Evolutionary conservation across 352 stramenopile species (phyloP), one percentile per base, ranked within the genome.

Genomic region (Phytophthora litchii): DNA sequence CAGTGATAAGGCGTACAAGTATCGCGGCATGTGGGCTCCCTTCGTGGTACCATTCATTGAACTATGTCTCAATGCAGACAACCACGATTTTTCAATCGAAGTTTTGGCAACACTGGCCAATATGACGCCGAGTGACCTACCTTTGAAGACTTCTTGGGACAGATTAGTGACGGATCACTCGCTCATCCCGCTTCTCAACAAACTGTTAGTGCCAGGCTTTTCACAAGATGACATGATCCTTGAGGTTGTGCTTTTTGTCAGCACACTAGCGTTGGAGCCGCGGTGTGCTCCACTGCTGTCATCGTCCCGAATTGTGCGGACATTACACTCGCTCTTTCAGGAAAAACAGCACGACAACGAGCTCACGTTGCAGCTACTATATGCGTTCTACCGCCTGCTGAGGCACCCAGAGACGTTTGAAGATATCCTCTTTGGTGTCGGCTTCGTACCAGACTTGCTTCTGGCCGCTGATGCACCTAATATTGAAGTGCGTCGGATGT

Each of bases 81-180:
- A 92, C 54, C 89, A 98, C 62, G 95, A 98, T 56, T 86, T 98
- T 13, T 78, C 97, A 3, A 86, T 98, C 16, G 96, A 99, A 70
- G 88, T 96, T 7, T 40, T 99, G 5, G 95, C 94, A 17, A 97
- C 88, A 9, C 65, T 98, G 19, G 86, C 78, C 13, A 98, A 98
- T 54, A 64, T 99, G 47, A 99, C 95, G 13, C 76, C 78, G 0
- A 82, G 78, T 43, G 96, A 99, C 70, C 55, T 98, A 29, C 87
- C 93, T 0, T 54, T 69, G 8, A 96, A 95, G 58, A 75, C 80
- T 16, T 89, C 88, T 17, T 99, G 94, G 92, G 85, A 92, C 37
- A 86, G 91, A 49, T 65, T 98, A 13, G 59, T 98, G 14, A 69
- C 72, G 16, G 92, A 98, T 37, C 72, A 96, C 54, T 83, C 80